Evolutionary conservation across 495 filamentous ascomycete genomes (phyloP).

Genomic region (Apiosordaria backusii): DNA sequence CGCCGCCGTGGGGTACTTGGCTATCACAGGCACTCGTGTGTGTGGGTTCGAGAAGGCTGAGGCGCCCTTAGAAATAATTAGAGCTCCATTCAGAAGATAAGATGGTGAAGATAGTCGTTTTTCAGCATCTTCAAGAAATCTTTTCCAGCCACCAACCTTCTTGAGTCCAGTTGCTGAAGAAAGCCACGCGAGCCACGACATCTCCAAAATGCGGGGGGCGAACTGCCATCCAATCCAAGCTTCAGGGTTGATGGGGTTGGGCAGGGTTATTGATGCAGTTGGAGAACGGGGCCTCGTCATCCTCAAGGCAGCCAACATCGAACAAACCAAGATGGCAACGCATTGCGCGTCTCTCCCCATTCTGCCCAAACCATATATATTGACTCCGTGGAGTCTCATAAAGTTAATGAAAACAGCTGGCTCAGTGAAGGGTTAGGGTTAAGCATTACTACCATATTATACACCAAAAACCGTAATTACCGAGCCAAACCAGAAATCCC

Average conservation of each 20-base stretch:
- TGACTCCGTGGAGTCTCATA: background rate
- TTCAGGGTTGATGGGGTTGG: background rate
- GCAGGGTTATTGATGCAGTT: constrained; percentile 1
- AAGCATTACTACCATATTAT: background rate
- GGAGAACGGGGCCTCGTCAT: background rate
- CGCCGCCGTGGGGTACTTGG: background rate
- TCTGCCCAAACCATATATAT: background rate
- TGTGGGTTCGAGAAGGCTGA: too few species aligned
- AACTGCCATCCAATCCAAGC: background rate
- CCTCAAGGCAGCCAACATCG: background rate
- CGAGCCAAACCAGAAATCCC: background rate
- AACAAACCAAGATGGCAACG: background rate
- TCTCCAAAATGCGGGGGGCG: background rate
- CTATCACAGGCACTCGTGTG: background rate
- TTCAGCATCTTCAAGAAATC: background rate
- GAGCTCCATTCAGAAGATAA: background rate
- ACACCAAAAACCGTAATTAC: constrained; percentile 1
- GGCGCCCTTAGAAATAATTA: background rate
- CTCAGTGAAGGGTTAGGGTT: background rate
- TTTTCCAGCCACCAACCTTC: background rate
- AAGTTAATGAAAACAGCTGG: too few species aligned
- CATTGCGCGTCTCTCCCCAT: background rate
- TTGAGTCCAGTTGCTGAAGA: background rate
- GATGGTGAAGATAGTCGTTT: background rate
- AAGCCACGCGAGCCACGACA: background rate